Evolutionary conservation across 2,329 filamentous ascomycete species (phyloP).

Genomic region (Fusarium scirpi): DNA sequence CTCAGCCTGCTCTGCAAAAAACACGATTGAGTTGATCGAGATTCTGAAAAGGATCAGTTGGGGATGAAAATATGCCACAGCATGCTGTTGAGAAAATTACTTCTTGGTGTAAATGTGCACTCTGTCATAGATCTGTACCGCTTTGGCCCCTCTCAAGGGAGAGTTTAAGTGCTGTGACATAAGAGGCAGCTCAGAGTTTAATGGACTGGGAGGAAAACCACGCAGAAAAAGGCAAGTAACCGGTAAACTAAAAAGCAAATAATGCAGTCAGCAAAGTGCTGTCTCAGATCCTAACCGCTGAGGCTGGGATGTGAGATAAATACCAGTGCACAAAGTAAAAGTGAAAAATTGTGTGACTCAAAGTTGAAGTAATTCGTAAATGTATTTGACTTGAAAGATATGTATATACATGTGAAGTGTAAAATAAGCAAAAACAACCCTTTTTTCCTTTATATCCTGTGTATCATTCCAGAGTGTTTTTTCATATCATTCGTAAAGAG

Average conservation of each 20-base stretch:
- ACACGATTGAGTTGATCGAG: constrained; percentile 13
- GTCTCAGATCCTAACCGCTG: constrained; percentile 1
- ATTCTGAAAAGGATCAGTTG: constrained; percentile 8
- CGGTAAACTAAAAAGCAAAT: neutral
- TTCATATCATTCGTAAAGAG: constrained; percentile 43
- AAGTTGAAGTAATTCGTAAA: neutral
- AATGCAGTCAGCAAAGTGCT: constrained; percentile 1
- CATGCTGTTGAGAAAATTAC: constrained; percentile 30
- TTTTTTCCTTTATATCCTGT: constrained; percentile 41
- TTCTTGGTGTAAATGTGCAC: neutral
- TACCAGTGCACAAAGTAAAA: neutral
- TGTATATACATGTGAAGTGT: constrained; percentile 41
- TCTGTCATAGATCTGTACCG: constrained; percentile 22
- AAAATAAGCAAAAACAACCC: constrained; percentile 24
- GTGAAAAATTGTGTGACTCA: neutral
- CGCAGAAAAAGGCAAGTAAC: constrained; percentile 2
- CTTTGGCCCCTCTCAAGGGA: neutral
- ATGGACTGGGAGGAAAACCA: constrained; percentile 1
- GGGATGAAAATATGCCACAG: constrained; percentile 5
- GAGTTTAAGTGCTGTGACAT: constrained; percentile 20
- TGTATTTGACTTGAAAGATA: constrained; percentile 20
- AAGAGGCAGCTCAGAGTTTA: constrained; percentile 2
- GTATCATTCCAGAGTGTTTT: constrained; percentile 32
- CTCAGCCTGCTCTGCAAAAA: neutral
- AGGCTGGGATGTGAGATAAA: neutral